These are phyloP conservation scores for Dichotomopilus funicola DNA, from an alignment of 2,329 filamentous ascomycete species.

Conservation along the genomic window DNA sequence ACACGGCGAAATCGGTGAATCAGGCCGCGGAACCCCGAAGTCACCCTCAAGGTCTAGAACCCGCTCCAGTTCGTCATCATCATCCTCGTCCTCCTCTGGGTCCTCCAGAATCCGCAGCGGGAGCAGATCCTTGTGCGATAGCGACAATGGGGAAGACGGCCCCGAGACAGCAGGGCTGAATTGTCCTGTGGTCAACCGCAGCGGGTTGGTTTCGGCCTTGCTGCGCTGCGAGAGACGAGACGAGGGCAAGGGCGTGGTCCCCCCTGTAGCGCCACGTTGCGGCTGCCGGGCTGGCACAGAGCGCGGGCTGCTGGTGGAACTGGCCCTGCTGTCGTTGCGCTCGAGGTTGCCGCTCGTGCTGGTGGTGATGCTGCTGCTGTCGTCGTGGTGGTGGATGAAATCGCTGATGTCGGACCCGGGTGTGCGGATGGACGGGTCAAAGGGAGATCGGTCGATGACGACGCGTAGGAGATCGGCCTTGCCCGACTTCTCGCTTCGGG, in stretches of 20 bases:
- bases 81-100: slow-evolving; percentile 16
- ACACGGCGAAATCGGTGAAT: slow-evolving; percentile 27
- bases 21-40: slow-evolving; percentile 26
- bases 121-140: slow-evolving; percentile 13
- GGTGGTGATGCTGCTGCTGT: not conserved
- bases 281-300: slow-evolving; percentile 5
- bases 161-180: slow-evolving; percentile 6
- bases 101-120: slow-evolving; percentile 17
- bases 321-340: slow-evolving; percentile 14
- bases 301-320: slow-evolving; percentile 10
- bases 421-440: not conserved
- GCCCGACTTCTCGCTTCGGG: not conserved
- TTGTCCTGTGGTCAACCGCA: slow-evolving; percentile 7
- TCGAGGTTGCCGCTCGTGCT: slow-evolving; percentile 3
- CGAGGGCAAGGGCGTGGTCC: not conserved
- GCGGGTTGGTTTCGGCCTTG: not conserved
- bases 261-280: slow-evolving; percentile 5
- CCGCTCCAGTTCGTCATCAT: not conserved
- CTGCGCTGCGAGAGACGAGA: no score
- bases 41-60: not conserved
- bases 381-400: slow-evolving; percentile 11
- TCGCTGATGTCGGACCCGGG: slow-evolving; percentile 22
- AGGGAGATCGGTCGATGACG: not conserved
- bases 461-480: not conserved
- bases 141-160: no score